These are phyloP conservation scores for Colletotrichum noveboracense DNA, from an alignment of 2,329 filamentous ascomycete species.

Conservation along the genomic window DNA sequence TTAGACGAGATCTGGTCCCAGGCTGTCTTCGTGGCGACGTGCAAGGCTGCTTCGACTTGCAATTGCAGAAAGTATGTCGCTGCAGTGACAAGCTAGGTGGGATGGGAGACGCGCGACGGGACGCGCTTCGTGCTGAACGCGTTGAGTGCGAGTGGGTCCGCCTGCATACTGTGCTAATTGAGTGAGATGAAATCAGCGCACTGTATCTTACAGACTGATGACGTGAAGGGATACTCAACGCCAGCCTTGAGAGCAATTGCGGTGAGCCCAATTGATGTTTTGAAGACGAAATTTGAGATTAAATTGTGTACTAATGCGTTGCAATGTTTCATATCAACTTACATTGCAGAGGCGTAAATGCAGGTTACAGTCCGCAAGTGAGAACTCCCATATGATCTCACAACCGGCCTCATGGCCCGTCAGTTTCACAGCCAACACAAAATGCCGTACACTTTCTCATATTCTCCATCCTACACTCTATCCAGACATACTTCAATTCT, in stretches of 20 bases:
- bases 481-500: neutral
- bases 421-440: neutral
- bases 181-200: accelerated
- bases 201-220: neutral
- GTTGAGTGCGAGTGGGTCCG: conserved; percentile 11
- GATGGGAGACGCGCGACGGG: conserved; percentile 2
- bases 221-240: neutral
- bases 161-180: neutral
- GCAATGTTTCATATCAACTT: accelerated
- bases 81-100: conserved; percentile 4
- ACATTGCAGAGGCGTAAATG: neutral
- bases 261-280: neutral
- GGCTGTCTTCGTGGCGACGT: neutral
- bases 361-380: neutral
- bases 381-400: neutral
- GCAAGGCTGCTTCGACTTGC: neutral
- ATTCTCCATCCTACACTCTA: neutral
- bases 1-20: neutral
- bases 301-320: neutral
- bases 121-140: conserved; percentile 14
- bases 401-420: neutral
- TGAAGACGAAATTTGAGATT: accelerated
- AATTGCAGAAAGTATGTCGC: neutral
- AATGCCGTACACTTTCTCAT: neutral
- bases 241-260: neutral